Base-by-base conservation (phyloP, 1,139 yeast genomes). In the Eremothecium coryli region DNA sequence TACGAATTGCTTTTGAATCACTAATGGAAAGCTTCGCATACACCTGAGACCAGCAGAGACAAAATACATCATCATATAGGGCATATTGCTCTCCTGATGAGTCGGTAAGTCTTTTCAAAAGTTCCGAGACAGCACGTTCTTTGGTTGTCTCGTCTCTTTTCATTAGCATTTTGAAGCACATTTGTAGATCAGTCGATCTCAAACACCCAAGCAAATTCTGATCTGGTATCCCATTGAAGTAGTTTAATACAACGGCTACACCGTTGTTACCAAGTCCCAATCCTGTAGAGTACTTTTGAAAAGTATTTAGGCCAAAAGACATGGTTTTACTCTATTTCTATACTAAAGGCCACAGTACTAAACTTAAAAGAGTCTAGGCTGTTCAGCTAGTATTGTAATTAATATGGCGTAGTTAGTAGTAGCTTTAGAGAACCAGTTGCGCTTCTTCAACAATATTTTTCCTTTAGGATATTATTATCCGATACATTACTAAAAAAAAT, bases 121-220 rank as follows among this genome's bases (percentile, higher is more conserved):
- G 59, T 25, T 82, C 93, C 8, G 48, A 57, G 23, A 85, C 61
- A 0, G 93, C 86, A 50, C 79, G 82, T 48, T 85, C 95, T 51
- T 78, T 82, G 0, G 98, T 90, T 15, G 75, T 77, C 10, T 81
- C 70, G 49, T 86, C 95, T 50, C 82, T 74, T 56, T 86, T 88
- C 52, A 78, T 53, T 29, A 88, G 58, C 11, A 81, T 73, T 53
- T 82, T 86, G 64, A 86, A 81, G 9, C 77, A 64, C 13, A 88
- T 66, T 25, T 70, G 70, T 36, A 82, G 52, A 17, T 70, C 69
- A n/a, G 88, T 66, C 36, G 76, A 69, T 2, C 60, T 43, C n/a
- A 88, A 35, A 4, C 58, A 42, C 26, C 46, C 41, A 14, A 54
- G 55, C n/a, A 59, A 49, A 23, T 68, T 65, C 2, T 77, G 71